These are phyloP conservation scores for Datura wrightii DNA, from an alignment of 257 asterid genomes.

Conservation along the genomic window DNA sequence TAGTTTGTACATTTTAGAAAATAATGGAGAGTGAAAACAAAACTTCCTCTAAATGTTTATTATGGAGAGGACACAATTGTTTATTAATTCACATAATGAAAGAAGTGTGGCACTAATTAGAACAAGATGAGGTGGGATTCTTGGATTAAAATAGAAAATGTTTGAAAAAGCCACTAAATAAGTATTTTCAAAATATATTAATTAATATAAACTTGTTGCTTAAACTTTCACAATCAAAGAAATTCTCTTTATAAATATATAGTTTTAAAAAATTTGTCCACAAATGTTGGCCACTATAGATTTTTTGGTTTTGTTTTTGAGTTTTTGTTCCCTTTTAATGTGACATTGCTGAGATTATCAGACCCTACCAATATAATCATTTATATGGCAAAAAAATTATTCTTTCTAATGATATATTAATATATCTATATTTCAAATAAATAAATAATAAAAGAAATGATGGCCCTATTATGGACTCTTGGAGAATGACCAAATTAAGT, in stretches of 20 bases:
- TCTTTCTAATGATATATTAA: constrained; percentile 1
- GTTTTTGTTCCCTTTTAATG: constrained; percentile 28
- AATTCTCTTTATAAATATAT: not conserved
- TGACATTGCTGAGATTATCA: constrained; percentile 28
- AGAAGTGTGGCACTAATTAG: not conserved
- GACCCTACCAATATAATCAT: constrained; percentile 31
- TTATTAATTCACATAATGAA: not conserved
- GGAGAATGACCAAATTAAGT: not conserved
- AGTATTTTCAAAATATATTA: not conserved
- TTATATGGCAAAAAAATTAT: constrained; percentile 24
- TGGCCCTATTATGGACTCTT: constrained; percentile 5
- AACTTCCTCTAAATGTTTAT: not conserved
- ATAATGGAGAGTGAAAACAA: not conserved
- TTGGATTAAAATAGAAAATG: constrained; percentile 22
- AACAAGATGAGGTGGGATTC: constrained; percentile 24
- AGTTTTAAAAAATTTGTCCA: not conserved
- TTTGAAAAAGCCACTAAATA: constrained; percentile 6
- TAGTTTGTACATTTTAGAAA: not conserved
- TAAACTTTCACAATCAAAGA: constrained; percentile 30
- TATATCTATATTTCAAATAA: not conserved
- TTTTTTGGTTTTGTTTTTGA: not conserved
- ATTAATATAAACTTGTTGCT: not conserved
- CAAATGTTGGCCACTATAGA: constrained; percentile 17
- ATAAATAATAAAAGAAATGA: not conserved
- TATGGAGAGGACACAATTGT: not conserved